Evolutionary conservation across 2,329 filamentous ascomycete genomes (phyloP).

Genomic region (Sporothrix phasma): DNA sequence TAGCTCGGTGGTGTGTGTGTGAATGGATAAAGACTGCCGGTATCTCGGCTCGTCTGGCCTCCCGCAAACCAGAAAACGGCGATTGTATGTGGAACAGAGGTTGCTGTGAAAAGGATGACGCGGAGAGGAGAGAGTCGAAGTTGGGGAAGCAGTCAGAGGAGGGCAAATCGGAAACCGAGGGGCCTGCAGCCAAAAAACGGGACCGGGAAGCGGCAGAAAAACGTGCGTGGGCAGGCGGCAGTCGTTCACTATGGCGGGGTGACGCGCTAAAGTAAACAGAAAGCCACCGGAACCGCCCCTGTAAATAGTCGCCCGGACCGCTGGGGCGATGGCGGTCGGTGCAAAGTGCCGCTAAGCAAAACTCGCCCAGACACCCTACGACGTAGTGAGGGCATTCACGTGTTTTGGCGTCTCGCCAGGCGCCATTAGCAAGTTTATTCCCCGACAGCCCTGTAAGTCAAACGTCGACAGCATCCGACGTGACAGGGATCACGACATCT

Average conservation of each 20-base stretch:
- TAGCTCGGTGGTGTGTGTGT: neutral
- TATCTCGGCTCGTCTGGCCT: neutral
- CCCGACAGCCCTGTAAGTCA: neutral
- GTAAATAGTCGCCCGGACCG: neutral
- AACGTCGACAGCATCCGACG: neutral
- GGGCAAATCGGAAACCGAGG: neutral
- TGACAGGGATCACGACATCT: neutral
- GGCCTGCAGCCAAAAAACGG: neutral
- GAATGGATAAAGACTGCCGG: neutral
- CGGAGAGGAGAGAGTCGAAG: neutral
- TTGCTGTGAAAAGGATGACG: neutral
- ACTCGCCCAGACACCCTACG: neutral
- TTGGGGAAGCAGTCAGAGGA: neutral
- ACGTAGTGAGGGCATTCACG: constrained; percentile 13
- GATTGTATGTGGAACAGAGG: neutral
- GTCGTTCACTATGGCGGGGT: neutral
- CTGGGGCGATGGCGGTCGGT: constrained; percentile 10
- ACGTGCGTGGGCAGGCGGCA: constrained; percentile 1
- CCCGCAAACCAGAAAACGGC: neutral
- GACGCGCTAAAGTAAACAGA: neutral
- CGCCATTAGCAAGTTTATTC: neutral
- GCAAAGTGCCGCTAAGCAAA: neutral
- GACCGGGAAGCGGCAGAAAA: neutral
- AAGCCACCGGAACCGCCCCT: neutral
- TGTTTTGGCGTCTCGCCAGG: constrained; percentile 11